Conservation (phyloP, 2,329 filamentous ascomycete genomes). For the Simplicillium sp. region DNA sequence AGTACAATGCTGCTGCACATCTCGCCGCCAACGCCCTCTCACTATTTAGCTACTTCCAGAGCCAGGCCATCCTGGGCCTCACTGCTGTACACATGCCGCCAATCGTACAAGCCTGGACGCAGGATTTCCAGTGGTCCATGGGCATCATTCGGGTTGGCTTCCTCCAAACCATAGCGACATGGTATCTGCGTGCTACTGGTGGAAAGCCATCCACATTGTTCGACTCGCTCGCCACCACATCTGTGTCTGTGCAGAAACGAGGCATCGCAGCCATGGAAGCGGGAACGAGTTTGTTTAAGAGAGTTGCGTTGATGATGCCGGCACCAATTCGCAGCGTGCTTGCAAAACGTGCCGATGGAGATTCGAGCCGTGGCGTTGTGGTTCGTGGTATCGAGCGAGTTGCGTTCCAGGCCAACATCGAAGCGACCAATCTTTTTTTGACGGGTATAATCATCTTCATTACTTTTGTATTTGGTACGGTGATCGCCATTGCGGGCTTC, state of each 20-base stretch:
- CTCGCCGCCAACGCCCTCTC: slow-evolving; percentile 88
- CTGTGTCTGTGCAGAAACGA: no score
- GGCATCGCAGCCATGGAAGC: no score
- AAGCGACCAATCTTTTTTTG: slow-evolving; percentile 86
- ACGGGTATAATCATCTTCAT: slow-evolving; percentile 86
- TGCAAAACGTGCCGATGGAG: no score
- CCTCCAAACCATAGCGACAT: slow-evolving; percentile 79
- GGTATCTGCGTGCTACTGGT: slow-evolving; percentile 91
- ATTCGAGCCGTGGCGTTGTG: slow-evolving; percentile 40
- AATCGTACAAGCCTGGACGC: slow-evolving; percentile 84
- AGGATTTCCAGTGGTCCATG: slow-evolving; percentile 98
- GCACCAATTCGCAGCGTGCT: no score
- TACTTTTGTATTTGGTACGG: slow-evolving; percentile 68
- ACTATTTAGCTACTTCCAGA: slow-evolving; percentile 88
- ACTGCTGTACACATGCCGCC: slow-evolving; percentile 73
- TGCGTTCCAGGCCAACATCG: slow-evolving; percentile 74
- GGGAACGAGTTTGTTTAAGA: no score
- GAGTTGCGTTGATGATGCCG: no score
- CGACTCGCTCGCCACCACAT: slow-evolving; percentile 57
- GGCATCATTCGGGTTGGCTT: slow-evolving; percentile 80
- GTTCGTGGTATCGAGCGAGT: slow-evolving; percentile 83
- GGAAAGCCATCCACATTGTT: slow-evolving; percentile 74
- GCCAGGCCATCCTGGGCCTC: slow-evolving; percentile 83
- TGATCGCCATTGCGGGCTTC: slow-evolving; percentile 65
- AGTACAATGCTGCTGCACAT: slow-evolving; percentile 89